Percentiles rank a stretch among this genome's conserved stretches.
Conservation (phyloP, 805 yeast species). For the Myxozyma nipponensis region DNA sequence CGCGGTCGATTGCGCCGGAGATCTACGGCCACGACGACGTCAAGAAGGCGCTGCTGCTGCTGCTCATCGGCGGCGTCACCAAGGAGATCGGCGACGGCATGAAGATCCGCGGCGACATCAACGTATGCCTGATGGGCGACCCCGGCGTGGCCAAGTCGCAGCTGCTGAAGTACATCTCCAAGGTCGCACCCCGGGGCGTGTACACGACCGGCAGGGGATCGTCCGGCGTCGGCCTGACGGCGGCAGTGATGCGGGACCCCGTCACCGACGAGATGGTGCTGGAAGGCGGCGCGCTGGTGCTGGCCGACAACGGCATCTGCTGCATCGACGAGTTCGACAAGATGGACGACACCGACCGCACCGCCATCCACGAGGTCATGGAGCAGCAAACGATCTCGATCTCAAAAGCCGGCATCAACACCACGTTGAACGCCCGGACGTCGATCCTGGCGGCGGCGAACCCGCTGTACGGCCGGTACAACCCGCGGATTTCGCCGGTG, state of each 20-base stretch:
- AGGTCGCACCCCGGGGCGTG: conserved; percentile 93
- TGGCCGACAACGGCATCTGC: conserved; percentile 97
- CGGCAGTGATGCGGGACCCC: conserved; percentile 98
- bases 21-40: conserved; percentile 92
- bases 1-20: conserved; percentile 94
- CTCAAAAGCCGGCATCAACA: conserved; percentile 95
- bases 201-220: conserved; percentile 98
- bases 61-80: conserved; percentile 92
- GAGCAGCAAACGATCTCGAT: conserved; percentile 98
- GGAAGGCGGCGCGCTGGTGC: conserved; percentile 96
- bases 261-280: conserved; percentile 98
- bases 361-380: conserved; percentile 99
- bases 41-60: conserved; percentile 78
- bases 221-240: conserved; percentile 97
- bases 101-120: conserved; percentile 95
- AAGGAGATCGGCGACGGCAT: conserved; percentile 94
- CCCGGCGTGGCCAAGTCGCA: conserved; percentile 99
- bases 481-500: conserved; percentile 82
- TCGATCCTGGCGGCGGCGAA: conserved; percentile 98
- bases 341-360: conserved; percentile 95
- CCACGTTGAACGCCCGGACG: conserved; percentile 91
- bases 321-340: conserved; percentile 99
- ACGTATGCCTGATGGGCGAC: conserved; percentile 95
- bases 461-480: conserved; percentile 92
- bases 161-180: conserved; percentile 80